Base-by-base conservation (phyloP, 768 basidiomycete species). In the Austroboletus eburneus region DNA sequence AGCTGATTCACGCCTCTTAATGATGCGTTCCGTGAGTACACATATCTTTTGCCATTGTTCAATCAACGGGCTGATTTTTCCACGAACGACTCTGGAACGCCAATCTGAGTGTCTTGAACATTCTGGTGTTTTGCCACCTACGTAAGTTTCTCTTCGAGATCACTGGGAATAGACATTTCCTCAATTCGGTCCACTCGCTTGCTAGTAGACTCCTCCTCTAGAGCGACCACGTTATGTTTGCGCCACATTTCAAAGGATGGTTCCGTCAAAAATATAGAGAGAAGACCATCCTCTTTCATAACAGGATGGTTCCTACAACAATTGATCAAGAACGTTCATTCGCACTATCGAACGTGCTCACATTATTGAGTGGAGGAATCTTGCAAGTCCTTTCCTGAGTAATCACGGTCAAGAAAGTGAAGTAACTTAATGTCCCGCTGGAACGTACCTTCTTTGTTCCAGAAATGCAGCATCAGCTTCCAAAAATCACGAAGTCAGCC, bases 31-130 rank as follows among this genome's bases (percentile, higher is more conserved):
- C 17, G 85, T 78, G 45, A 92, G 76, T 46, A 89, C 70, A 63
- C 89, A 90, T 61, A 97, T 83, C 58, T 86, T 84, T 57, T 93
- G 89, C 90, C 93, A 96, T 50, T 89, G 84, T 49, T 91, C 91
- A 48, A 97, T 87, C 33, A 95, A 71, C 3, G 80, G 72, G 36
- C 70, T 75, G n/a, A 95, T 69, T 64, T 81, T 87, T 38, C 77
- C 75, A 42, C 90, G 83, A n/a, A 93, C 78, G 34, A 79, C 70
- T 27, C 91, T 93, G 61, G 27, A 27, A 42, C n/a, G 27, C 21
- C 33, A n/a, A 32, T 37, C 32, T 48, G 39, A 52, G 29, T 22
- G 30, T 30, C 38, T 34, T n/a, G 20, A 42, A 23, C 40, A 37
- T 9, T 40, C 27, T 16, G 8, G 24, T 37, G 24, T 45, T 25